Conservation (phyloP, 208 protist species). For the Wallacemonas sp. region DNA sequence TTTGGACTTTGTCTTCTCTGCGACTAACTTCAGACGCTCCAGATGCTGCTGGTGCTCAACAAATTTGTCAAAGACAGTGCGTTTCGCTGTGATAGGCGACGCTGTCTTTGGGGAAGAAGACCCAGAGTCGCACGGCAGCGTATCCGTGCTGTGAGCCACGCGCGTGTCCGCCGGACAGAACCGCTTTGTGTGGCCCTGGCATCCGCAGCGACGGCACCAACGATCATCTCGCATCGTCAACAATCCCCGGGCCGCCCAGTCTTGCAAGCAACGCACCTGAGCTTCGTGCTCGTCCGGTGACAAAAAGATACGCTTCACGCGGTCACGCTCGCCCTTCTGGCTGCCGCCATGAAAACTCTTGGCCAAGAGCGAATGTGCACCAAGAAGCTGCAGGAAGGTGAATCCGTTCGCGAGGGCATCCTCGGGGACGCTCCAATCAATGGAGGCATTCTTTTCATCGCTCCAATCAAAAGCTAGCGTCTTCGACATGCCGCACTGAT, state of each 20-base stretch:
- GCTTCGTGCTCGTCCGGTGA: slow-evolving; percentile 21
- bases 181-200: slow-evolving; percentile 62
- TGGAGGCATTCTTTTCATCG: slow-evolving; percentile 72
- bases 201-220: slow-evolving; percentile 74
- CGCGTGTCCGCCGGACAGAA: slow-evolving; percentile 21
- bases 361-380: slow-evolving; percentile 51
- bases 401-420: slow-evolving; percentile 74
- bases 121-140: neutral
- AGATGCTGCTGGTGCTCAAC: slow-evolving; percentile 64
- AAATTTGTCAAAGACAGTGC: slow-evolving; percentile 46
- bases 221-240: slow-evolving; percentile 42
- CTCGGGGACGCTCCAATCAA: slow-evolving; percentile 67
- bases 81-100: neutral
- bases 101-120: neutral
- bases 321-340: slow-evolving; percentile 18
- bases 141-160: neutral
- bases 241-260: slow-evolving; percentile 43
- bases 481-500: neutral
- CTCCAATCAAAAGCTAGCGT: slow-evolving; percentile 49
- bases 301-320: slow-evolving; percentile 25
- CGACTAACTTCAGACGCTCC: slow-evolving; percentile 64
- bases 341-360: slow-evolving; percentile 24
- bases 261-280: slow-evolving; percentile 27
- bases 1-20: slow-evolving; percentile 55
- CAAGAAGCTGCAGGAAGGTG: slow-evolving; percentile 74